Conservation (phyloP, 495 filamentous ascomycete genomes). For the Amniculicola lignicola region DNA sequence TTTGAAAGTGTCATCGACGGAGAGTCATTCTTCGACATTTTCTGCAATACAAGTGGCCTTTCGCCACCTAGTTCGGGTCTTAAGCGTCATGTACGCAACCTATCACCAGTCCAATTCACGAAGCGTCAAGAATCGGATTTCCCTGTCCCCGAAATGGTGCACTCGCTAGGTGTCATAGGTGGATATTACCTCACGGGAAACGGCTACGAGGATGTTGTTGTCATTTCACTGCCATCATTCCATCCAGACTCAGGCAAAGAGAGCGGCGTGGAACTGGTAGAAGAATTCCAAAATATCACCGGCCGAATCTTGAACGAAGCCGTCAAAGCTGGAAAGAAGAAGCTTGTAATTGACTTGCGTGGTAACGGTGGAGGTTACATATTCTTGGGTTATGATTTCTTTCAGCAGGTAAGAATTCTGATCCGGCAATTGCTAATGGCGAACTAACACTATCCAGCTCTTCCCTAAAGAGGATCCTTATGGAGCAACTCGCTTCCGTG, state of each 20-base stretch:
- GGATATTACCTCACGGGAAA: slow-evolving; percentile 30
- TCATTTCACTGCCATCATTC: slow-evolving; percentile 30
- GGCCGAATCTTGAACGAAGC: slow-evolving; percentile 20
- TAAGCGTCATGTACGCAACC: slow-evolving; percentile 3
- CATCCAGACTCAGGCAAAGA: slow-evolving; percentile 1
- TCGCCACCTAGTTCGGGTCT: background rate
- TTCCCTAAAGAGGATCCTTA: slow-evolving; percentile 27
- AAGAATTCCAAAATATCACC: slow-evolving; percentile 23
- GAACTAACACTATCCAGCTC: slow-evolving; percentile 3
- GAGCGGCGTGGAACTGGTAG: no score
- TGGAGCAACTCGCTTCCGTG: slow-evolving; percentile 27
- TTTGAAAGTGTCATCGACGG: slow-evolving; percentile 23
- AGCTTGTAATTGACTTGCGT: slow-evolving; percentile 29
- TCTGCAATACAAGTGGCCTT: slow-evolving; percentile 21
- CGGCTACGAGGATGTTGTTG: slow-evolving; percentile 33
- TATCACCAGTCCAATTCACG: no score
- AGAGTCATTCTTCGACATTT: slow-evolving; percentile 13
- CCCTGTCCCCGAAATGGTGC: slow-evolving; percentile 19
- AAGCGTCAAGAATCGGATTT: slow-evolving; percentile 14
- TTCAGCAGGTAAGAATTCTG: slow-evolving; percentile 27
- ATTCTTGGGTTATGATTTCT: slow-evolving; percentile 28
- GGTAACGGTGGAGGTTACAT: slow-evolving; percentile 27
- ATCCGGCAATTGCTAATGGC: background rate
- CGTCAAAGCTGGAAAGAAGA: slow-evolving; percentile 19
- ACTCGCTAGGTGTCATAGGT: slow-evolving; percentile 12